These are phyloP conservation scores for Boletus speciosus DNA, from an alignment of 768 basidiomycete genomes.

Conservation along the genomic window DNA sequence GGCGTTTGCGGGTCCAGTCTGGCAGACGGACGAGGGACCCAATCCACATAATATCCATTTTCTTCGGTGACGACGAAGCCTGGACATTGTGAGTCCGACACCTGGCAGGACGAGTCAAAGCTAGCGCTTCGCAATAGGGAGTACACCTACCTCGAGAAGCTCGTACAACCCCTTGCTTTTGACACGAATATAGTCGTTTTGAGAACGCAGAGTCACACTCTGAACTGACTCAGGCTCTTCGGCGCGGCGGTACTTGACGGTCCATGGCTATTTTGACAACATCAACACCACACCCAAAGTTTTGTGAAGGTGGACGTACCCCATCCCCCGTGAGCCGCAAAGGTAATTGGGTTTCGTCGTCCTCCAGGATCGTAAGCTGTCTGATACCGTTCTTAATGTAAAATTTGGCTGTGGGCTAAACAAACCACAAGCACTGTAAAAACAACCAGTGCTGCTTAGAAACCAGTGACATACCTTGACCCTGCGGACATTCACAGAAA, in stretches of 20 bases:
- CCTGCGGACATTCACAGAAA: conserved; percentile 81
- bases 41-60: conserved; percentile 66
- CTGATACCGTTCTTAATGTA: conserved; percentile 63
- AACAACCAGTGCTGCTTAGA: neutral
- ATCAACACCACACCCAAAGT: conserved; percentile 1
- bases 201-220: conserved; percentile 45
- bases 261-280: conserved; percentile 70
- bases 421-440: neutral
- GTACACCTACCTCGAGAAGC: conserved; percentile 54
- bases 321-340: conserved; percentile 88
- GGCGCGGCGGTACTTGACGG: conserved; percentile 62
- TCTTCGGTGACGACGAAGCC: conserved; percentile 63
- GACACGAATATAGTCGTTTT: conserved; percentile 75
- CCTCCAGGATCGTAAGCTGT: conserved; percentile 65
- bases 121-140: neutral
- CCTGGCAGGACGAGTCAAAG: conserved; percentile 39
- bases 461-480: conserved; percentile 52
- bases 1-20: conserved; percentile 57
- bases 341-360: conserved; percentile 69
- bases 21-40: conserved; percentile 77
- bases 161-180: conserved; percentile 74
- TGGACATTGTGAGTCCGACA: conserved; percentile 82
- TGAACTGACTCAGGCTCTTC: conserved; percentile 41
- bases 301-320: conserved; percentile 43
- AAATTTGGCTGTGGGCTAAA: conserved; percentile 82